phyloP scores from a whole-genome alignment of 257 asterid genomes.

The Solanum ossicruentum region DNA sequence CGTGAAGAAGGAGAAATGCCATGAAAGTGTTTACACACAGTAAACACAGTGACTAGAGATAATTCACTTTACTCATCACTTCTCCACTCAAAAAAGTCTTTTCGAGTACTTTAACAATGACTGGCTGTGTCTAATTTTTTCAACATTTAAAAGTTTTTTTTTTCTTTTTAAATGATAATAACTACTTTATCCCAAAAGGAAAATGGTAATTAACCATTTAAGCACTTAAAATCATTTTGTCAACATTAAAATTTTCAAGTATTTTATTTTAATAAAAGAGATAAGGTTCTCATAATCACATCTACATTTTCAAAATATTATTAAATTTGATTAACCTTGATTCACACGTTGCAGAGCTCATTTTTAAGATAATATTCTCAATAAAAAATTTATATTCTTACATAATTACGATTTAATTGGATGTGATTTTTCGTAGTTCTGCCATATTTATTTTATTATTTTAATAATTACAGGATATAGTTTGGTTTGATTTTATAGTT shows the following conservation, averaged over 20 bases:
- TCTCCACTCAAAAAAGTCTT: not conserved
- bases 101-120: not conserved
- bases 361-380: no score
- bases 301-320: not conserved
- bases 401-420: no score
- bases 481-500: no score
- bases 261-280: not conserved
- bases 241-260: not conserved
- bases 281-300: not conserved
- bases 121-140: not conserved
- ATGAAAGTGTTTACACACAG: slow-evolving; percentile 1
- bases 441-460: no score
- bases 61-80: slow-evolving; percentile 3
- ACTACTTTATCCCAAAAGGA: not conserved
- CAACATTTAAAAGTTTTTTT: not conserved
- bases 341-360: no score
- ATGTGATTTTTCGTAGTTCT: no score
- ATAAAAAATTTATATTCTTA: no score
- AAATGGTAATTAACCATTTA: not conserved
- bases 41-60: not conserved
- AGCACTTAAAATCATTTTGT: not conserved
- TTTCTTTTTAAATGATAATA: not conserved
- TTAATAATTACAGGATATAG: no score
- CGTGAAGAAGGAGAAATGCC: not conserved
- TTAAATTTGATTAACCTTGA: no score